Base-by-base conservation (phyloP, 768 basidiomycete genomes). In the Agrocybe chaxingu region DNA sequence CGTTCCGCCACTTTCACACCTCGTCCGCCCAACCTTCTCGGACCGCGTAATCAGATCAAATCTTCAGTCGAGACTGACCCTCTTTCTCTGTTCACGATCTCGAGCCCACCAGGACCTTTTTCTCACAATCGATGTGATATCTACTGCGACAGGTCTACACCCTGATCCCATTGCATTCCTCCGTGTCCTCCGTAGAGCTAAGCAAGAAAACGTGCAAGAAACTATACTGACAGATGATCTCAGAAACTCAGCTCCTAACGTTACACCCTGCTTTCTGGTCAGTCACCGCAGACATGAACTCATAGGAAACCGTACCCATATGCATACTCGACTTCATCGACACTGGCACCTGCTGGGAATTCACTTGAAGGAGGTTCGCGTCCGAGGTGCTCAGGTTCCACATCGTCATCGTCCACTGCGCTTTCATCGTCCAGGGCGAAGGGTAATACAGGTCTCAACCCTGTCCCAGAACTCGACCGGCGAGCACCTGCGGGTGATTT, bases 301-400 rank as follows among this genome's bases (percentile, higher is more conserved):
- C 31, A 19, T 32, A 36, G 41, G 29, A 36, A 48, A 51, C 77
- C 85, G 65, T 66, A 85, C 88, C 89, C 89, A 57, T 90, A 91
- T 51, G 85, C 89, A 66, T 89, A 90, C 62, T 93, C 92, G 6
- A 93, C 91, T 67, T 93, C 91, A 57, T 93, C 91, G 11, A 93
- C 90, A 44, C 91, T 87, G 16, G 83, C 90, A 1, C 87, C 88
- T 4, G 85, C 79, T 16, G 83, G 81, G 63, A 92, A 92, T 8
- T 89, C 85, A 16, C 80, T 76, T 8, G 84, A 78, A 32, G 83
- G 77, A 36, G 82, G 75, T 54, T 89, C 89, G 47, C 86, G 82
- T 53, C 63, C 63, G 31, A 64, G 54, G 45, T 64, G 63, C 62
- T 87, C 81, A 29, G 87, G 87, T 7, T 89, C 89, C 40, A 87